Percentiles rank a stretch among this genome's conserved stretches.
Evolutionary conservation across 768 basidiomycete species (phyloP).

Genomic region (Rhodotorula diobovata): DNA sequence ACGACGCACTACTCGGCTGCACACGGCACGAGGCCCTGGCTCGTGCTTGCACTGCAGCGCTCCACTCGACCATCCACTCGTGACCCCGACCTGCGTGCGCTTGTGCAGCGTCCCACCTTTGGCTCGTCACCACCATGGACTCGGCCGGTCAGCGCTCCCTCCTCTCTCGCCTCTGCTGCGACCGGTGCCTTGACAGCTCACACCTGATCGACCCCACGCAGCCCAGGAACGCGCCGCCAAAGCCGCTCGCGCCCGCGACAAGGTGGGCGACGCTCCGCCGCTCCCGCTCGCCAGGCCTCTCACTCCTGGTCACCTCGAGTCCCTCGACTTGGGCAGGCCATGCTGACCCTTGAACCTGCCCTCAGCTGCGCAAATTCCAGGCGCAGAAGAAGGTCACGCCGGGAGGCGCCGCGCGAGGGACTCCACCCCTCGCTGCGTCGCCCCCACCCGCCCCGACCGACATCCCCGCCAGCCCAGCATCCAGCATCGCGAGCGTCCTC

Average conservation of each 20-base stretch:
- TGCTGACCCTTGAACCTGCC: slow-evolving; percentile 15
- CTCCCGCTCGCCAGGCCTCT: neutral
- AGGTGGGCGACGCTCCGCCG: too few species aligned
- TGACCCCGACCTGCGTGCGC: too few species aligned
- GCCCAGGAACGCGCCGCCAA: slow-evolving; percentile 34
- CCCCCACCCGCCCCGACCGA: neutral
- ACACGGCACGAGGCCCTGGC: too few species aligned
- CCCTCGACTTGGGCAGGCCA: slow-evolving; percentile 1
- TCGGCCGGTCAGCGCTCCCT: slow-evolving; percentile 3
- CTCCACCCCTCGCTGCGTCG: neutral
- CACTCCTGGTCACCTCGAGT: too few species aligned
- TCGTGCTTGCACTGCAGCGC: too few species aligned
- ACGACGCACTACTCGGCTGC: too few species aligned
- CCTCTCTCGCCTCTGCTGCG: neutral
- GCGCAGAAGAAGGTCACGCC: slow-evolving; percentile 9
- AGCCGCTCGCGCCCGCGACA: slow-evolving; percentile 36
- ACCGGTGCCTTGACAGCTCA: neutral
- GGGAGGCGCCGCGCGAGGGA: neutral
- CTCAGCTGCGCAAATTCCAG: slow-evolving; percentile 37
- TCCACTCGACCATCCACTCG: too few species aligned
- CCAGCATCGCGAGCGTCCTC: neutral
- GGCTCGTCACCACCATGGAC: slow-evolving; percentile 8
- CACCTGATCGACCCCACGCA: neutral
- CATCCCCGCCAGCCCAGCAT: slow-evolving; percentile 12
- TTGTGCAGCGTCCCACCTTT: neutral